These are phyloP conservation scores for Clathrospora elynae DNA, from an alignment of 2,329 filamentous ascomycete genomes.

Conservation along the genomic window DNA sequence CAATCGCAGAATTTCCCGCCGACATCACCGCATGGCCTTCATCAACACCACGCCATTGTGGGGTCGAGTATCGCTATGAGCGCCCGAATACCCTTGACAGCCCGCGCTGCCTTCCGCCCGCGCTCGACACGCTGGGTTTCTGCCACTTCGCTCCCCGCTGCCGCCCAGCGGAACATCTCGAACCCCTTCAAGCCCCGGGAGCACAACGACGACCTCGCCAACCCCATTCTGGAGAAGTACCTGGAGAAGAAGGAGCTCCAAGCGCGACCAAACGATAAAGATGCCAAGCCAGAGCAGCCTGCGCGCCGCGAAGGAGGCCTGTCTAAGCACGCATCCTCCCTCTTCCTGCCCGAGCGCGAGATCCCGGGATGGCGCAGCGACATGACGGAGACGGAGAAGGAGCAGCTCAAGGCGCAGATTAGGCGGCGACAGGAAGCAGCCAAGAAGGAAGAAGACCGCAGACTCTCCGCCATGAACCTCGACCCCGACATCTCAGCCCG, in stretches of 20 bases:
- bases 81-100: conserved; percentile 61
- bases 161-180: conserved; percentile 23
- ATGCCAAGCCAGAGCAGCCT: conserved; percentile 10
- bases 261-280: conserved; percentile 1
- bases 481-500: conserved; percentile 77
- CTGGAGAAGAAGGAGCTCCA: conserved; percentile 34
- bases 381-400: conserved; percentile 22
- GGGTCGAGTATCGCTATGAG: conserved; percentile 60
- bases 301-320: conserved; percentile 24
- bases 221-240: conserved; percentile 68
- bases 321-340: conserved; percentile 22
- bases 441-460: conserved; percentile 46
- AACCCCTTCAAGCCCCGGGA: conserved; percentile 16
- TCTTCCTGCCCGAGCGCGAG: conserved; percentile 34
- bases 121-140: conserved; percentile 23
- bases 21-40: conserved; percentile 13
- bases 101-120: conserved; percentile 31
- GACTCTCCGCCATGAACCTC: conserved; percentile 61
- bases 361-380: conserved; percentile 33
- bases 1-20: conserved; percentile 25
- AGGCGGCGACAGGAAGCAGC: conserved; percentile 13
- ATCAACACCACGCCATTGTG: conserved; percentile 34
- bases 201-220: conserved; percentile 35
- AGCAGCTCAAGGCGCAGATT: conserved; percentile 16
- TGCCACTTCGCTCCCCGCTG: conserved; percentile 19